Conservation (phyloP, 2,329 filamentous ascomycete species). For the Gremmenia infestans region DNA sequence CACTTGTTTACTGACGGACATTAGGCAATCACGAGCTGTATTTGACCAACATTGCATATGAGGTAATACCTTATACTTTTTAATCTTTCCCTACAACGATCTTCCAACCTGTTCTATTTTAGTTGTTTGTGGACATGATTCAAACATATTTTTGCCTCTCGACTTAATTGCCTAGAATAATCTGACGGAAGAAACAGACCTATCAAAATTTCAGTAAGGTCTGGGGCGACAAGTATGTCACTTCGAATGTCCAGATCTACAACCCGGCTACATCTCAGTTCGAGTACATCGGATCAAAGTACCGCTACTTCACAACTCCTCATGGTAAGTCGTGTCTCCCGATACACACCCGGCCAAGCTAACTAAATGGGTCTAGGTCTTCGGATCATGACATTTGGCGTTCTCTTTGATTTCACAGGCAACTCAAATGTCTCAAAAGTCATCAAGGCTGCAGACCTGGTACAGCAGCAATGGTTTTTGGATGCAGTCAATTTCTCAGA, state of each 20-base stretch:
- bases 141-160: neutral
- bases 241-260: constrained; percentile 85
- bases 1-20: neutral
- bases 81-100: neutral
- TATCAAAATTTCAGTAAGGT: constrained; percentile 77
- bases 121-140: neutral
- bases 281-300: constrained; percentile 73
- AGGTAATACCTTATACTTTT: constrained; percentile 6
- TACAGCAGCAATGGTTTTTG: constrained; percentile 83
- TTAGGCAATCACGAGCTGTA: constrained; percentile 86
- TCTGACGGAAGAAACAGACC: constrained; percentile 9
- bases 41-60: constrained; percentile 55
- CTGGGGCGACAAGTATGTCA: constrained; percentile 67
- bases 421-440: constrained; percentile 88
- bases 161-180: neutral
- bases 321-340: constrained; percentile 51
- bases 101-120: neutral
- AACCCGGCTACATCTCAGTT: constrained; percentile 64
- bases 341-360: neutral
- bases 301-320: constrained; percentile 83
- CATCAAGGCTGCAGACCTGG: constrained; percentile 68
- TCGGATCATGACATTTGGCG: constrained; percentile 54
- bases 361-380: constrained; percentile 10
- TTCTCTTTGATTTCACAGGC: constrained; percentile 84
- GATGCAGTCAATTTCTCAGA: constrained; percentile 67